Conservation (phyloP, 495 filamentous ascomycete species). For the Pseudomonodictys pantanalensis region DNA sequence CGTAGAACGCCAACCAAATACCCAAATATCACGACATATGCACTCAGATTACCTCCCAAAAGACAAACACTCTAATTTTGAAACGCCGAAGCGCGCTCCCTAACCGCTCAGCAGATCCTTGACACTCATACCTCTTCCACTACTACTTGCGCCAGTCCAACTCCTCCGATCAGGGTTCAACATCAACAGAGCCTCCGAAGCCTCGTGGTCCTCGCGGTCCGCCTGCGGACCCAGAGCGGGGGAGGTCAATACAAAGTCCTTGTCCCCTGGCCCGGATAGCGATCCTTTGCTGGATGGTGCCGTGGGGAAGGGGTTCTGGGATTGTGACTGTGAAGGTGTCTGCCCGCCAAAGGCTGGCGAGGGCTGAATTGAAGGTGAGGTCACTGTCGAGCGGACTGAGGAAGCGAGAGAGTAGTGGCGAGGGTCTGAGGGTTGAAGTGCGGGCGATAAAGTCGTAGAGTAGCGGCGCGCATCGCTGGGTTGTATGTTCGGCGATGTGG, state of each 20-base stretch:
- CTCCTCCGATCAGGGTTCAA: conserved; percentile 41
- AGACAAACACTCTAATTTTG: too few species aligned
- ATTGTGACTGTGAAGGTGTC: conserved; percentile 20
- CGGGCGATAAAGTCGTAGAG: conserved; percentile 25
- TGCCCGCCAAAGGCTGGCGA: conserved; percentile 30
- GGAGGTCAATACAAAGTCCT: conserved; percentile 21
- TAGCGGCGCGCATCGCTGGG: conserved; percentile 21
- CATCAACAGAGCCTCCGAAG: conserved; percentile 42
- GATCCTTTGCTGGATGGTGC: conserved; percentile 24
- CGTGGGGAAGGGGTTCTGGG: conserved; percentile 22
- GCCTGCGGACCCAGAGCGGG: conserved; percentile 21
- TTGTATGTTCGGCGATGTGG: conserved; percentile 21
- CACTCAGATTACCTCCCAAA: background rate
- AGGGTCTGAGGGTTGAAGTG: conserved; percentile 22
- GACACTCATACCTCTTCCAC: conserved; percentile 26
- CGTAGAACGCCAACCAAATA: too few species aligned
- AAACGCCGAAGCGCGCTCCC: background rate
- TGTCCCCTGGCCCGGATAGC: conserved; percentile 6
- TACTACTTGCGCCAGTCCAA: conserved; percentile 29
- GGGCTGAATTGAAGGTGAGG: conserved; percentile 29
- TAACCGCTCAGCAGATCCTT: conserved; percentile 22
- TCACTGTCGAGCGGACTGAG: conserved; percentile 31
- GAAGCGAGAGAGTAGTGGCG: conserved; percentile 28
- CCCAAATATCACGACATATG: too few species aligned
- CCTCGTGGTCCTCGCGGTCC: conserved; percentile 40